phyloP scores from a whole-genome alignment of 257 asterid genomes.

The Salvia miltiorrhiza region DNA sequence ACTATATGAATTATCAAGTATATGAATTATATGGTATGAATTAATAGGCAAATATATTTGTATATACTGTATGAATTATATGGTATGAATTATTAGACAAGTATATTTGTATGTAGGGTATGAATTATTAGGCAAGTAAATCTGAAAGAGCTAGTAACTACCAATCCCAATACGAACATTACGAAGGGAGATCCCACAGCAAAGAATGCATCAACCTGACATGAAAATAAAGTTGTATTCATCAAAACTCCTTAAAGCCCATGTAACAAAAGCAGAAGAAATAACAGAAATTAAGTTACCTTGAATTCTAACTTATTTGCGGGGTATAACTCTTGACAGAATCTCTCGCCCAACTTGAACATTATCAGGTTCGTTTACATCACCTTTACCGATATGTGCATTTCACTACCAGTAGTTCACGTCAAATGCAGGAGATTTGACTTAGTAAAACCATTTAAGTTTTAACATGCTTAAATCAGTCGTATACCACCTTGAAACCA shows the following conservation, averaged over 20 bases:
- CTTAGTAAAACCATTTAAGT: not conserved
- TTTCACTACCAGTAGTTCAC: slow-evolving; percentile 38
- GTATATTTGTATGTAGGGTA: too few species aligned
- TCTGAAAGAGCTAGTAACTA: slow-evolving; percentile 40
- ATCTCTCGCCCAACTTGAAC: slow-evolving; percentile 36
- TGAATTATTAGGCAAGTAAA: too few species aligned
- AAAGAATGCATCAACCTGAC: slow-evolving; percentile 92
- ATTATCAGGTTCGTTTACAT: slow-evolving; percentile 34
- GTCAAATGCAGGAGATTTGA: slow-evolving; percentile 18
- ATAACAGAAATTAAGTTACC: slow-evolving; percentile 45
- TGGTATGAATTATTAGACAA: too few species aligned
- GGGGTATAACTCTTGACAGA: slow-evolving; percentile 69
- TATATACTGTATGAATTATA: too few species aligned
- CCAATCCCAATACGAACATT: slow-evolving; percentile 92
- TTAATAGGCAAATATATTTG: too few species aligned
- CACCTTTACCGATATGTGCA: slow-evolving; percentile 21
- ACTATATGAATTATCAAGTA: too few species aligned
- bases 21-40: too few species aligned
- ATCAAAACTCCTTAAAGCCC: not conserved
- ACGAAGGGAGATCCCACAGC: slow-evolving; percentile 95
- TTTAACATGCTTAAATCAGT: slow-evolving; percentile 6
- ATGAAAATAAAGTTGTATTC: slow-evolving; percentile 21
- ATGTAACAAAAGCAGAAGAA: slow-evolving; percentile 5
- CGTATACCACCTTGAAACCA: slow-evolving; percentile 13
- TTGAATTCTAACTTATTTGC: slow-evolving; percentile 66